These are phyloP conservation scores for Penicillium digitatum DNA, from an alignment of 2,329 filamentous ascomycete genomes.

Conservation along the genomic window DNA sequence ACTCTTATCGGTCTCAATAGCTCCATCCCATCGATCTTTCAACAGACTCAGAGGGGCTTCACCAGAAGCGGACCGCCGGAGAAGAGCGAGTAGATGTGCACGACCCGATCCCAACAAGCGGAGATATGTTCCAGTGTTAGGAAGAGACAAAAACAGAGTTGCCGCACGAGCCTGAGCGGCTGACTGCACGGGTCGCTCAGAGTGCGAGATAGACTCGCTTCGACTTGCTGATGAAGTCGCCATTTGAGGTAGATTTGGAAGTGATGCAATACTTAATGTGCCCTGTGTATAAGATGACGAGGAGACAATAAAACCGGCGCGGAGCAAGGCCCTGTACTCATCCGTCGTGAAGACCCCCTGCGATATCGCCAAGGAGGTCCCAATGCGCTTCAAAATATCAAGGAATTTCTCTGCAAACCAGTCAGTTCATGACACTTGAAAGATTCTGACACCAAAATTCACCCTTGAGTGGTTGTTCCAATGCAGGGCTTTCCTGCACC, in stretches of 20 bases:
- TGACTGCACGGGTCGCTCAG: constrained; percentile 17
- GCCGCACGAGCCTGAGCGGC: constrained; percentile 26
- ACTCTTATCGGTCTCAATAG: constrained; percentile 46
- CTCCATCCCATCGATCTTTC: constrained; percentile 62
- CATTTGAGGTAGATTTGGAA: constrained; percentile 30
- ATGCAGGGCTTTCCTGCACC: constrained; percentile 33
- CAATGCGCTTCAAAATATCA: constrained; percentile 45
- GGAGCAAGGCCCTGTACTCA: constrained; percentile 49
- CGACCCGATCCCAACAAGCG: constrained; percentile 54
- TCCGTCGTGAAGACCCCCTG: constrained; percentile 43
- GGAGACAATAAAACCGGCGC: constrained; percentile 54
- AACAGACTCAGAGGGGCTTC: constrained; percentile 54
- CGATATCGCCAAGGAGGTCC: constrained; percentile 47
- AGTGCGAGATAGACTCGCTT: constrained; percentile 14
- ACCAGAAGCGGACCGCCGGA: constrained; percentile 50
- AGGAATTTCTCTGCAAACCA: constrained; percentile 47
- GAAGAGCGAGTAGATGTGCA: constrained; percentile 51
- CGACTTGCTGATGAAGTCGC: constrained; percentile 27
- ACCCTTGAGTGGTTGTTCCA: constrained; percentile 39
- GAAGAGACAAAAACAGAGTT: constrained; percentile 53
- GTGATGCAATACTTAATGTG: constrained; percentile 43
- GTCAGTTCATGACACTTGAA: neutral
- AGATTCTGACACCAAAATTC: neutral
- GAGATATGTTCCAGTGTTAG: constrained; percentile 58
- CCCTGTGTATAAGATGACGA: constrained; percentile 41